These are phyloP conservation scores for Colletotrichum viniferum DNA, from an alignment of 2,329 filamentous ascomycete genomes.

Conservation along the genomic window DNA sequence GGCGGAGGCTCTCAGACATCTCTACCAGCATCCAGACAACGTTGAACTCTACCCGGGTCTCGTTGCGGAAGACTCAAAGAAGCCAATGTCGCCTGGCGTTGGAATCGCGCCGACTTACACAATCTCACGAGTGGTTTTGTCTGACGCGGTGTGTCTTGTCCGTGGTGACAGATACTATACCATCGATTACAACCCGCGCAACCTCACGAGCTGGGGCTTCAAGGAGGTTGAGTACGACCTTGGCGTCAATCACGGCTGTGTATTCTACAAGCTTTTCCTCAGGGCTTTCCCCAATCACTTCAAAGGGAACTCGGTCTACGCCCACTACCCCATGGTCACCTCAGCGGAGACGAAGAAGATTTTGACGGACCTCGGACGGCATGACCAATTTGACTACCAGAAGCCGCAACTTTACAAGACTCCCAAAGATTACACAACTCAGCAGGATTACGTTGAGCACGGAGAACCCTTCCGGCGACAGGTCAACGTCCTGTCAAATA, in stretches of 20 bases:
- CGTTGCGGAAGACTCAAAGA: slow-evolving; percentile 76
- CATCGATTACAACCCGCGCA: slow-evolving; percentile 73
- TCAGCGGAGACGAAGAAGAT: slow-evolving; percentile 76
- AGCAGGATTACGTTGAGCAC: background rate
- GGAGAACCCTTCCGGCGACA: slow-evolving; percentile 23
- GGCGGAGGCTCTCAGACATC: slow-evolving; percentile 65
- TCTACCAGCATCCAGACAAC: slow-evolving; percentile 80
- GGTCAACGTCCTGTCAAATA: slow-evolving; percentile 64
- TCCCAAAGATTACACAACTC: background rate
- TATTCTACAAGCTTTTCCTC: slow-evolving; percentile 84
- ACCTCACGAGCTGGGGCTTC: slow-evolving; percentile 85
- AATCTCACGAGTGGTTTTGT: slow-evolving; percentile 76
- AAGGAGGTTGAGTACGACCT: slow-evolving; percentile 75
- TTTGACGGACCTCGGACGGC: slow-evolving; percentile 69
- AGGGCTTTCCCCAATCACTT: slow-evolving; percentile 83
- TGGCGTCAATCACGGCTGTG: slow-evolving; percentile 78
- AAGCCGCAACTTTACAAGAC: slow-evolving; percentile 51
- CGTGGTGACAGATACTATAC: slow-evolving; percentile 82
- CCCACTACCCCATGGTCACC: slow-evolving; percentile 75
- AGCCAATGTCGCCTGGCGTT: slow-evolving; percentile 74
- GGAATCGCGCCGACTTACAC: slow-evolving; percentile 79
- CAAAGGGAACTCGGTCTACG: slow-evolving; percentile 78
- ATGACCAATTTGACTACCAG: slow-evolving; percentile 71
- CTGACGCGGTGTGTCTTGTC: slow-evolving; percentile 79
- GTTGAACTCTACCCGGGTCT: slow-evolving; percentile 84